Evolutionary conservation across 2,329 filamentous ascomycete species (phyloP).

Genomic region (Paraphaeosphaeria minitans): DNA sequence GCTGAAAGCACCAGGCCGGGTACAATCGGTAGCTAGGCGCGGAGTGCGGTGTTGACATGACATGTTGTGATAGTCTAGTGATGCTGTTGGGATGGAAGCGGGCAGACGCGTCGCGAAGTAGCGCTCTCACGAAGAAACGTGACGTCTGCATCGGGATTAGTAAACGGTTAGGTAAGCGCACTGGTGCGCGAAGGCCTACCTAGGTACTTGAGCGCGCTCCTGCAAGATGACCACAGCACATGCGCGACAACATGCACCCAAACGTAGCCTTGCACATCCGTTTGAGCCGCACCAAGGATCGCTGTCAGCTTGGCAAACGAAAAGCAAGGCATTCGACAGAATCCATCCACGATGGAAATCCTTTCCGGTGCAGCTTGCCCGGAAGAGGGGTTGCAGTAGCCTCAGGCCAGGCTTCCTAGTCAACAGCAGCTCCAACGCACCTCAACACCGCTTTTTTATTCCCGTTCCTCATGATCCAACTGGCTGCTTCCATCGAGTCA

Average conservation of each 20-base stretch:
- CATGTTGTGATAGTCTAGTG: slow-evolving; percentile 24
- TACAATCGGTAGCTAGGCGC: slow-evolving; percentile 49
- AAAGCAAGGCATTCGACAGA: slow-evolving; percentile 33
- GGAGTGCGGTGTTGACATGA: slow-evolving; percentile 40
- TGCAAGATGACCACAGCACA: slow-evolving; percentile 29
- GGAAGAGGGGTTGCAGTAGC: slow-evolving; percentile 16
- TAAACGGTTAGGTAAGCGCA: not conserved
- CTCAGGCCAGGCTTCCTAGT: slow-evolving; percentile 20
- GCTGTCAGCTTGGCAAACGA: slow-evolving; percentile 20
- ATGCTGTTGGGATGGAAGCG: slow-evolving; percentile 18
- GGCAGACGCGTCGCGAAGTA: slow-evolving; percentile 24
- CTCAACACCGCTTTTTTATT: slow-evolving; percentile 31
- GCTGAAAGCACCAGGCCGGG: slow-evolving; percentile 63
- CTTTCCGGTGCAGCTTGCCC: slow-evolving; percentile 21
- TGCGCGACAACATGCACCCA: slow-evolving; percentile 20
- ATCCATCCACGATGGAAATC: slow-evolving; percentile 15
- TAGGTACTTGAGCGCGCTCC: not conserved
- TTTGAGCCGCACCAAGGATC: slow-evolving; percentile 33
- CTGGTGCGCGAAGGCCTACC: not conserved
- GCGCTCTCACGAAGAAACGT: slow-evolving; percentile 22
- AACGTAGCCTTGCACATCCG: slow-evolving; percentile 22
- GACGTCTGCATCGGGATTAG: slow-evolving; percentile 3
- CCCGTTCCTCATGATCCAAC: slow-evolving; percentile 11
- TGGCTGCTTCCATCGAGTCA: slow-evolving; percentile 15
- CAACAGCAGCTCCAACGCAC: slow-evolving; percentile 21